Conservation (phyloP, 2,329 filamentous ascomycete genomes). For the Fusarium illudens region DNA sequence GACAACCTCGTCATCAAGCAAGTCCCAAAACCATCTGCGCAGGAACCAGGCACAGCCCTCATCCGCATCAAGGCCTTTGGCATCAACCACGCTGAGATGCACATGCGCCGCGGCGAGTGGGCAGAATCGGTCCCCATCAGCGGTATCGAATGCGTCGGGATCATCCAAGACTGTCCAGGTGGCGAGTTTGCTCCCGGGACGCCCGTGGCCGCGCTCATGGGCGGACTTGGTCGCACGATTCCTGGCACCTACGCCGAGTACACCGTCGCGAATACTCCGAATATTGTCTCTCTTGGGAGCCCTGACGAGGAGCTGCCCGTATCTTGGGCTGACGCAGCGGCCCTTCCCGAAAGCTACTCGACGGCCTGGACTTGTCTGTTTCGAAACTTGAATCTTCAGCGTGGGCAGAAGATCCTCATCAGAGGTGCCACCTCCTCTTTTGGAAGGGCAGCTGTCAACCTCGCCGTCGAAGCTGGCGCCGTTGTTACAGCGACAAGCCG, state of each 20-base stretch:
- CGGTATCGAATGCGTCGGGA: conserved; percentile 19
- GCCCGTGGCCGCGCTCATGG: conserved; percentile 13
- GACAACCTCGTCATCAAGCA: neutral
- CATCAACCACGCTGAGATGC: conserved; percentile 23
- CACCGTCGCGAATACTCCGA: neutral
- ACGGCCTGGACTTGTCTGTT: conserved; percentile 23
- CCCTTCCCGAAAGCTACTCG: conserved; percentile 11
- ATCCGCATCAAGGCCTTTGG: conserved; percentile 16
- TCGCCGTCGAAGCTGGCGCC: neutral
- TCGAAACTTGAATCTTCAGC: conserved; percentile 1
- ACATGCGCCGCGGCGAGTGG: conserved; percentile 25
- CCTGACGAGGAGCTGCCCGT: neutral
- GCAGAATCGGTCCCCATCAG: conserved; percentile 20
- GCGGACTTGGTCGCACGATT: conserved; percentile 16
- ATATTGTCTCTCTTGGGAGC: neutral
- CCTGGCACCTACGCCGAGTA: conserved; percentile 16
- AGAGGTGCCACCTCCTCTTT: neutral
- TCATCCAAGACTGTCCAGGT: neutral
- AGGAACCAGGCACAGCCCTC: neutral
- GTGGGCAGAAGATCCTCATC: neutral
- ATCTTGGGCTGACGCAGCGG: conserved; percentile 15
- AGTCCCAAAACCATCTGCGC: neutral
- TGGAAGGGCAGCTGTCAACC: neutral
- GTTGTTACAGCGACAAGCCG: neutral
- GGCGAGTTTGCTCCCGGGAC: conserved; percentile 3